Evolutionary conservation across 768 basidiomycete species (phyloP).

Genomic region (Leccinum boreale): DNA sequence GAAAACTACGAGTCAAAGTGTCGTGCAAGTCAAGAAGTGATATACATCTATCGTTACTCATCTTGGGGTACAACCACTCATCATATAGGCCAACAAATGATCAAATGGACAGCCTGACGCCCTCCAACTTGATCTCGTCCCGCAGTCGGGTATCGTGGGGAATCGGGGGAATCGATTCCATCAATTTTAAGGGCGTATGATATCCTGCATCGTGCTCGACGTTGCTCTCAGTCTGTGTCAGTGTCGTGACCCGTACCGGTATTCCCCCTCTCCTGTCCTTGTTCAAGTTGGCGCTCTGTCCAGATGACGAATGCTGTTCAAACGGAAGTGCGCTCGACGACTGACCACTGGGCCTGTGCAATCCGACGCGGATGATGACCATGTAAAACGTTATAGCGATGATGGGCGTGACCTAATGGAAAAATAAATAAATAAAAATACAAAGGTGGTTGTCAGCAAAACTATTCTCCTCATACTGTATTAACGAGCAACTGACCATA

Average conservation of each 20-base stretch:
- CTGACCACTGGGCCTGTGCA: constrained; percentile 5
- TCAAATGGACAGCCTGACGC: neutral
- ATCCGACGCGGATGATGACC: constrained; percentile 39
- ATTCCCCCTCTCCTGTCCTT: constrained; percentile 1
- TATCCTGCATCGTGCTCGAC: neutral
- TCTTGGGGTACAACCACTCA: neutral
- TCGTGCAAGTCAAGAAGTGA: neutral
- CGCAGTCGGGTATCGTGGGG: neutral
- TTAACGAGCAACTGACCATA: constrained; percentile 25
- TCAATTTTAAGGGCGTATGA: neutral
- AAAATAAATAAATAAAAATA: neutral
- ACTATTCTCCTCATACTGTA: neutral
- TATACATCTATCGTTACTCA: neutral
- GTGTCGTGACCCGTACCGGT: neutral
- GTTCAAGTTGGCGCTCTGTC: neutral
- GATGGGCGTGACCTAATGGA: constrained; percentile 33
- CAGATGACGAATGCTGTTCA: neutral
- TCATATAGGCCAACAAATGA: neutral
- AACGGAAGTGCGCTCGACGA: neutral
- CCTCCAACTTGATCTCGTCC: neutral
- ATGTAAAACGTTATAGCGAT: constrained; percentile 43
- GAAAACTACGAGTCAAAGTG: neutral
- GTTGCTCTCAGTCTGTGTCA: neutral
- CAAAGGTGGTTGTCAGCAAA: neutral
- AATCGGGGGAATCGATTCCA: neutral